Conservation (phyloP, 2,329 filamentous ascomycete species). For the Drechslerella coelobrocha region DNA sequence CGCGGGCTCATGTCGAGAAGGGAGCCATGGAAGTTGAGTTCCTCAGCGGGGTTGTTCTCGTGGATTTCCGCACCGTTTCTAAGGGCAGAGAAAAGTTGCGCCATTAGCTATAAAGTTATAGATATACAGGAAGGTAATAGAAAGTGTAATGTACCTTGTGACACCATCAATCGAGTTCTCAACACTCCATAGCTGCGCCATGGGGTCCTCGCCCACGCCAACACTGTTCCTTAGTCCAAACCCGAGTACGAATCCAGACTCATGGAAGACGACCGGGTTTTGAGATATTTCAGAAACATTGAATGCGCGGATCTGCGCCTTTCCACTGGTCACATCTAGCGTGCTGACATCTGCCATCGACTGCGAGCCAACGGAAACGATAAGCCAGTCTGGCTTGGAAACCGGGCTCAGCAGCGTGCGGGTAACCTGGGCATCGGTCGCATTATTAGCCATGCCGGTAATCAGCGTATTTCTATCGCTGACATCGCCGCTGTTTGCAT, state of each 20-base stretch:
- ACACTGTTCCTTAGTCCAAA: slow-evolving; percentile 78
- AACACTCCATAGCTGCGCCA: slow-evolving; percentile 65
- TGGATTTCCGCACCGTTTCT: slow-evolving; percentile 66
- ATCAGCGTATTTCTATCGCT: slow-evolving; percentile 32
- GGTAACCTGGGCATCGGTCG: slow-evolving; percentile 66
- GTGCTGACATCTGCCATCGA: slow-evolving; percentile 69
- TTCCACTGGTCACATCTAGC: slow-evolving; percentile 64
- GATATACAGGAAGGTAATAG: too few species aligned
- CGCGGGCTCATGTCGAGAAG: slow-evolving; percentile 61
- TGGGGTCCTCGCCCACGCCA: slow-evolving; percentile 68
- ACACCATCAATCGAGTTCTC: slow-evolving; percentile 76
- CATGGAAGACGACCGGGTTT: slow-evolving; percentile 62
- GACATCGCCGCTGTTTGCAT: slow-evolving; percentile 36
- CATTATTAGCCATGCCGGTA: slow-evolving; percentile 62
- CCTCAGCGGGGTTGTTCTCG: slow-evolving; percentile 72
- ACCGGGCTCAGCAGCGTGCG: slow-evolving; percentile 72
- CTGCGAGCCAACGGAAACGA: slow-evolving; percentile 71
- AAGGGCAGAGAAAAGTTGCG: neutral
- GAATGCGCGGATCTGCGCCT: slow-evolving; percentile 71
- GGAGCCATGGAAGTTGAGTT: slow-evolving; percentile 74
- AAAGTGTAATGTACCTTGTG: slow-evolving; percentile 58
- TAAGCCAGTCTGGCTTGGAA: slow-evolving; percentile 63
- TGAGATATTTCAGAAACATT: slow-evolving; percentile 61
- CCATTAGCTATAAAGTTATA: neutral
- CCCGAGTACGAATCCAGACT: slow-evolving; percentile 64